Conservation (phyloP, 768 basidiomycete species). For the Kwoniella mangroviensis region DNA sequence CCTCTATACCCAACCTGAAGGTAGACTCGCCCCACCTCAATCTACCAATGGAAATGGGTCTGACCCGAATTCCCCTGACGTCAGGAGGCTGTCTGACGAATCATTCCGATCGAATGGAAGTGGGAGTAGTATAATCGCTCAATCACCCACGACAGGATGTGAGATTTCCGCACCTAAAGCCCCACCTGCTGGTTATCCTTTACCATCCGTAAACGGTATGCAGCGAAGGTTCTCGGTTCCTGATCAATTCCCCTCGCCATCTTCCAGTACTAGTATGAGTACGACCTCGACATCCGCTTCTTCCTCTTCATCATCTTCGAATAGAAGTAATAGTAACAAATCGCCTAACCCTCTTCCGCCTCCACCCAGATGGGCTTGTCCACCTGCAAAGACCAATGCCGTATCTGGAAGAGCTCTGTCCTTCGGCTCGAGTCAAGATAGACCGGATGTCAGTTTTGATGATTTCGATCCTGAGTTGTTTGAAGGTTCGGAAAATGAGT, state of each 20-base stretch:
- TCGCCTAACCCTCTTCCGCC: constrained; percentile 17
- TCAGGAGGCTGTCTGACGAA: constrained; percentile 13
- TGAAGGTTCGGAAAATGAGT: constrained; percentile 32
- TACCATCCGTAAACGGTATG: constrained; percentile 14
- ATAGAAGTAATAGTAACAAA: constrained; percentile 9
- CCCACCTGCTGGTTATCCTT: constrained; percentile 44
- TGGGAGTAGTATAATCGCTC: constrained; percentile 21
- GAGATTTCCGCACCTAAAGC: constrained; percentile 43
- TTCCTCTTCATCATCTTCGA: constrained; percentile 29
- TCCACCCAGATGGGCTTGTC: constrained; percentile 40
- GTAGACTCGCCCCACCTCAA: constrained; percentile 7
- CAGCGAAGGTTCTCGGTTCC: constrained; percentile 12
- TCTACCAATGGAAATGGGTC: background rate
- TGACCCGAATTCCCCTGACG: constrained; percentile 6
- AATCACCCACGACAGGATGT: constrained; percentile 38
- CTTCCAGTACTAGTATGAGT: constrained; percentile 17
- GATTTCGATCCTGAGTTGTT: constrained; percentile 46
- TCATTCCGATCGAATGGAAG: constrained; percentile 2
- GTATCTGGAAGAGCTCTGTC: constrained; percentile 35
- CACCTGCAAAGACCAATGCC: constrained; percentile 26
- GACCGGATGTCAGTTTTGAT: constrained; percentile 37
- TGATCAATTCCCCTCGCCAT: background rate
- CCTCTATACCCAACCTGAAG: background rate
- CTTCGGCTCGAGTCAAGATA: constrained; percentile 29
- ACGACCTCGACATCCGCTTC: constrained; percentile 28